Evolutionary conservation across 257 asterid genomes (phyloP).

Genomic region (Primulina tabacum): DNA sequence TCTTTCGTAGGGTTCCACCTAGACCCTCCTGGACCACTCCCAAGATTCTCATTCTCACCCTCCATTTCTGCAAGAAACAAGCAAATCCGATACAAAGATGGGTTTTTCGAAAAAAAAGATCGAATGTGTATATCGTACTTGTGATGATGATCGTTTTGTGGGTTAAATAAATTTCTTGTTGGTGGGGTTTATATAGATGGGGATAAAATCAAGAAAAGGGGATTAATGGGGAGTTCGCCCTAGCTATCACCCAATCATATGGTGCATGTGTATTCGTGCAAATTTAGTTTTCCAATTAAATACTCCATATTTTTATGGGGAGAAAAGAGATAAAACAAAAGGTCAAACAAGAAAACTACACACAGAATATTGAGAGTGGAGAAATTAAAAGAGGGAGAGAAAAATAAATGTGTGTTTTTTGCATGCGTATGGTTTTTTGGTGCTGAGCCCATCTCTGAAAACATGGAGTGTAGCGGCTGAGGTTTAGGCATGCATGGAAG

Average conservation of each 20-base stretch:
- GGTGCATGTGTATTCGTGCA: conserved; percentile 46
- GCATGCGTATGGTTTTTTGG: conserved; percentile 93
- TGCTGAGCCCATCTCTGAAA: conserved; percentile 72
- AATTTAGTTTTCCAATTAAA: background rate
- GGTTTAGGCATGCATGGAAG: conserved; percentile 41
- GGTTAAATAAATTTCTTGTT: too few relatives aligned
- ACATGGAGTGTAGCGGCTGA: conserved; percentile 77
- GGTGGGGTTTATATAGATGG: conserved; percentile 32
- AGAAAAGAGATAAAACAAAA: conserved; percentile 37
- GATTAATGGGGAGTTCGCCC: conserved; percentile 19
- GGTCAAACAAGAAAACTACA: conserved; percentile 42
- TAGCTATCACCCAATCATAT: conserved; percentile 40
- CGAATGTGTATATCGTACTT: too few relatives aligned
- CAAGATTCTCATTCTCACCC: conserved; percentile 30
- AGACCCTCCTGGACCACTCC: conserved; percentile 38
- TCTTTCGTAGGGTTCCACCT: conserved; percentile 93
- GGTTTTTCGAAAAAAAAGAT: background rate
- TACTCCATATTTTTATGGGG: background rate
- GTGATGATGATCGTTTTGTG: background rate
- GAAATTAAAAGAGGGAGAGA: conserved; percentile 4
- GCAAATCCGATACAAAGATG: background rate
- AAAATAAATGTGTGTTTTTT: conserved; percentile 15
- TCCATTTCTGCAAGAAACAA: conserved; percentile 31
- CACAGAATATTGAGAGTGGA: background rate
- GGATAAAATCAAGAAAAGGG: conserved; percentile 8